These are phyloP conservation scores for Macrotyloma uniflorum DNA, from an alignment of 306 rosid species.

Conservation along the genomic window DNA sequence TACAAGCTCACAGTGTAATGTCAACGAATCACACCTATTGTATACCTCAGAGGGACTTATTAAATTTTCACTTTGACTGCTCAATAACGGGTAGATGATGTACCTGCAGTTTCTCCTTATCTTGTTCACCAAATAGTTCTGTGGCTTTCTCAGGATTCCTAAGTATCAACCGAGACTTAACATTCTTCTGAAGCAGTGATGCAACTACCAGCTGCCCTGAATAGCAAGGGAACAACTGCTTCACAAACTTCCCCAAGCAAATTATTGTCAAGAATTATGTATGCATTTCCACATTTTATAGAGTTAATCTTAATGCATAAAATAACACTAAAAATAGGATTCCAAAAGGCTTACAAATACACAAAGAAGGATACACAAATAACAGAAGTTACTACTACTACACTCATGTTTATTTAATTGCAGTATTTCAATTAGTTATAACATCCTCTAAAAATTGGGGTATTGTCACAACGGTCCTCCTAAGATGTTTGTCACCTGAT, in stretches of 20 bases:
- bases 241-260: conserved; percentile 38
- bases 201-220: conserved; percentile 95
- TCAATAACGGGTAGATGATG: background rate
- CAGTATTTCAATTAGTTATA: background rate
- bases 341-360: conserved; percentile 7
- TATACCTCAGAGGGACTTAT: background rate
- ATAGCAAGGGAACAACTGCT: conserved; percentile 28
- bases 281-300: conserved; percentile 25
- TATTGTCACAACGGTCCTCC: background rate
- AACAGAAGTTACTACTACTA: background rate
- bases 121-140: conserved; percentile 73
- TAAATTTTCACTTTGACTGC: background rate
- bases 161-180: conserved; percentile 70
- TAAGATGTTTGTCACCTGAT: background rate
- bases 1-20: background rate
- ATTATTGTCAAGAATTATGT: conserved; percentile 7
- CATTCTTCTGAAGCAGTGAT: conserved; percentile 72
- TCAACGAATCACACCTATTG: background rate
- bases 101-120: conserved; percentile 68
- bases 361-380: background rate
- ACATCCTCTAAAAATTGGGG: background rate
- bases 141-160: conserved; percentile 83
- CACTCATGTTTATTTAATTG: background rate
- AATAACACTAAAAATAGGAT: background rate
- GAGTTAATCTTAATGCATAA: background rate